Evolutionary conservation across 495 filamentous ascomycete species (phyloP).

Genomic region (Talaromyces proteolyticus): DNA sequence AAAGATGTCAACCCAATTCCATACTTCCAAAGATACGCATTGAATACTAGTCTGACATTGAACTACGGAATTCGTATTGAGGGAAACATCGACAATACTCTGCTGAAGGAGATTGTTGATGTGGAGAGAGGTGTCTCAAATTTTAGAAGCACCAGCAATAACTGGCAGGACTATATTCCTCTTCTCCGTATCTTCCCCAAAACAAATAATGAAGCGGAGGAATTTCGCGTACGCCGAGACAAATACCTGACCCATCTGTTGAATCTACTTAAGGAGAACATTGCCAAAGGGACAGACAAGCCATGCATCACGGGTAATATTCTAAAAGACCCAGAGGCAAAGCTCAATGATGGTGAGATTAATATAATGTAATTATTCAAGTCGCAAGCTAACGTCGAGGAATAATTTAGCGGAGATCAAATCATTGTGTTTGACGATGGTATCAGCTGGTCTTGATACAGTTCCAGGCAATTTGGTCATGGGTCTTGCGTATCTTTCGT

Average conservation of each 20-base stretch:
- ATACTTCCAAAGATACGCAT: conserved; percentile 63
- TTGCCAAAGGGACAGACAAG: conserved; percentile 57
- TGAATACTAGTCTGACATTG: conserved; percentile 60
- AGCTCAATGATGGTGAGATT: conserved; percentile 48
- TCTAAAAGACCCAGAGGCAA: conserved; percentile 58
- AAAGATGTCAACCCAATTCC: conserved; percentile 57
- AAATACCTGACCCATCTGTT: conserved; percentile 54
- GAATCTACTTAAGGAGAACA: conserved; percentile 52
- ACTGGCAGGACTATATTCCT: conserved; percentile 68
- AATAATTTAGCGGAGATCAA: conserved; percentile 54
- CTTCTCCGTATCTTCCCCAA: conserved; percentile 53
- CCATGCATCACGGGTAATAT: conserved; percentile 68
- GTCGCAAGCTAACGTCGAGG: conserved; percentile 1
- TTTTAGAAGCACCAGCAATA: conserved; percentile 61
- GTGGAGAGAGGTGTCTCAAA: conserved; percentile 60
- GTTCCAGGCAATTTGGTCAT: conserved; percentile 65
- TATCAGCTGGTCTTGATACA: conserved; percentile 65
- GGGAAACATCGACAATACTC: conserved; percentile 49
- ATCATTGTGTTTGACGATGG: conserved; percentile 71
- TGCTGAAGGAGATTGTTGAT: conserved; percentile 56
- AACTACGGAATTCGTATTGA: conserved; percentile 62
- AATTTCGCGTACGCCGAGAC: conserved; percentile 48
- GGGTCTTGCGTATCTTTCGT: conserved; percentile 66
- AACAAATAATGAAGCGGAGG: conserved; percentile 43
- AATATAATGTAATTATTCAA: background rate